Evolutionary conservation across 192 early-diverging fungal species (phyloP), one percentile per base, ranked within the genome.

Genomic region (Gonapodya prolifera): DNA sequence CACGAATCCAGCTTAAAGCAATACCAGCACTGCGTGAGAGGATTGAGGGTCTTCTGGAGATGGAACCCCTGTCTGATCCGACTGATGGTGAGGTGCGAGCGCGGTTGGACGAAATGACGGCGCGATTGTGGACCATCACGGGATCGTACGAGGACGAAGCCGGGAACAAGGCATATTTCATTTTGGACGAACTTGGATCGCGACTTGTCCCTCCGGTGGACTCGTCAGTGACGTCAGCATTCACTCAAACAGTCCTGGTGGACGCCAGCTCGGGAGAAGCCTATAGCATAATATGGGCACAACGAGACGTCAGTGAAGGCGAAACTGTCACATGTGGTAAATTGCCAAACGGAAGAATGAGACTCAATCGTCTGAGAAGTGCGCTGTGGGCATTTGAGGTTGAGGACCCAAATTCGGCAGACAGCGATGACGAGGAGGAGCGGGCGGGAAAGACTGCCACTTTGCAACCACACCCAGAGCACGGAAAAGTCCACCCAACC

Each of bases 261-360:
- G 45, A 61, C 23, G 45, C 45, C 45, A 61, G 8, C 45, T 61
- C 45, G 8, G 45, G 45, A 16, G 71, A 30, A 32, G 71, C 71
- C 8, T 73, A 30, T 32, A 73, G 32, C 71, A 32, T 73, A 73
- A 30, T 73, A 2, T 73, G 71, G 71, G 8, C 71, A 2, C 28
- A 30, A 29, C 2, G 28, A 32, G 71, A 73, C 31, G 71, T 73
- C 31, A 29, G 18, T 32, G 71, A 73, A 29, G 71, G 71, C 71
- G 71, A 73, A 32, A 13, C 31, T 8, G 18, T 18, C 18, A 73
- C 71, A 2, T 18, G 28, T 8, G 28, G 18, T 16, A 32, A 29
- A 18, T 32, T 73, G 71, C 71, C 71, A 2, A 73, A 73, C 71
- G 71, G 71, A 32, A 18, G 71, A 32, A 18, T 32, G 71, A 73